phyloP scores from a whole-genome alignment of 2,329 filamentous ascomycete species.

The Metarhizium brunneum region DNA sequence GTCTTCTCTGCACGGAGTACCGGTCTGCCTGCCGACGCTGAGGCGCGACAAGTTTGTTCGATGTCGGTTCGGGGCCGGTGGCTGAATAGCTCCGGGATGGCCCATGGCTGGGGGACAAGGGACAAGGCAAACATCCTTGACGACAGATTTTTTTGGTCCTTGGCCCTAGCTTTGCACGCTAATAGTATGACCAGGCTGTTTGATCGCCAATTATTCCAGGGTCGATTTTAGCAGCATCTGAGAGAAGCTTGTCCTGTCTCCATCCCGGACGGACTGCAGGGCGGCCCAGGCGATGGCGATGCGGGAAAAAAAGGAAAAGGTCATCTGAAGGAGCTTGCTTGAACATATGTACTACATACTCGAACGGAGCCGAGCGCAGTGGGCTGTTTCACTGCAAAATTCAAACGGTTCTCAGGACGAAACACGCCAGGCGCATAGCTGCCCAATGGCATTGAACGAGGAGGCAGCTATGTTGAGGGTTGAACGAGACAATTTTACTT shows the following conservation, averaged over 20 bases:
- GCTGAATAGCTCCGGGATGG: constrained; percentile 1
- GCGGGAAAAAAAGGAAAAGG: not conserved
- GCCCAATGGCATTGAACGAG: not conserved
- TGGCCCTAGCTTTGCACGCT: not conserved
- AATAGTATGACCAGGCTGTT: not conserved
- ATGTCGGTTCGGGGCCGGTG: not conserved
- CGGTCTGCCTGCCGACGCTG: too few species aligned
- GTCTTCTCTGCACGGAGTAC: too few species aligned
- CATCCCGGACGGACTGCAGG: not conserved
- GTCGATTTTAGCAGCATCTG: not conserved
- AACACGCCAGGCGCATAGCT: not conserved
- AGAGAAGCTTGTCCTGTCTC: not conserved
- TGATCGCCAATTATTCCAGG: not conserved
- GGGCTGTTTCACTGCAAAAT: not conserved
- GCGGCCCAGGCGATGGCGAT: not conserved
- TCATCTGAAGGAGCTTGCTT: not conserved
- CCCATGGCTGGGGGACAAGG: not conserved
- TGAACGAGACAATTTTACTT: not conserved
- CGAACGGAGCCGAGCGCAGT: not conserved
- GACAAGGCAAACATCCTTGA: not conserved
- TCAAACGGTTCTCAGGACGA: not conserved
- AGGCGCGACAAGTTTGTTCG: not conserved
- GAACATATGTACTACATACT: not conserved
- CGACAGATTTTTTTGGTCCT: not conserved
- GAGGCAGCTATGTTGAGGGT: not conserved